A percentile compares a stretch with the other conserved stretches of the same genome.
phyloP scores from a whole-genome alignment of 163 green algal genomes.

The Scenedesmus sp. region DNA sequence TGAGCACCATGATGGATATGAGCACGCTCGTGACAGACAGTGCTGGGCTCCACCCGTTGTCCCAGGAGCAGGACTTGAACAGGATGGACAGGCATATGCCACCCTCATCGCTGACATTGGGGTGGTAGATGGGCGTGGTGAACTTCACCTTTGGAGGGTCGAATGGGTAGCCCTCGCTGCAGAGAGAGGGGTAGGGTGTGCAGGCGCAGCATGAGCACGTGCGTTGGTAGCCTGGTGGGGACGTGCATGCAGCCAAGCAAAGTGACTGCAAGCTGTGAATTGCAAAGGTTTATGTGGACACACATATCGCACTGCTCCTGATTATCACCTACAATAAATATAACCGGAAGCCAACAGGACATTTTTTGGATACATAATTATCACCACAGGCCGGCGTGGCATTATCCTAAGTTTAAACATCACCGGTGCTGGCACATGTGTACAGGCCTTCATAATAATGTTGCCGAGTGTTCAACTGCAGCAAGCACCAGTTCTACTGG shows the following conservation, averaged over 20 bases:
- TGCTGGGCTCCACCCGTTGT: constrained; percentile 54
- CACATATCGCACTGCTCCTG: too few species aligned
- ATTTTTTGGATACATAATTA: too few species aligned
- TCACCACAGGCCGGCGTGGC: too few species aligned
- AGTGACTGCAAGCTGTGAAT: too few species aligned
- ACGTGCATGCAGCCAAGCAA: neutral
- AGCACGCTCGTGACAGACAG: constrained; percentile 53
- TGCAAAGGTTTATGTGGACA: too few species aligned
- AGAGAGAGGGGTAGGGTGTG: neutral
- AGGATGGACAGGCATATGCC: constrained; percentile 75
- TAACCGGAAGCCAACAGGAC: too few species aligned
- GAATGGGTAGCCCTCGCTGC: constrained; percentile 74
- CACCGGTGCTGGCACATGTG: too few species aligned
- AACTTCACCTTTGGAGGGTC: constrained; percentile 74
- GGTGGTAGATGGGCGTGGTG: constrained; percentile 76
- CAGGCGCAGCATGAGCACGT: neutral
- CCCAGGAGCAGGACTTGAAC: constrained; percentile 57
- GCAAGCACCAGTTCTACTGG: too few species aligned
- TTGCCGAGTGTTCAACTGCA: too few species aligned
- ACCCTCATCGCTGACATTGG: constrained; percentile 79
- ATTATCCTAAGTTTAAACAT: too few species aligned
- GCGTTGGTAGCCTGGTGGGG: neutral
- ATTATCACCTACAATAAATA: too few species aligned
- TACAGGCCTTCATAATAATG: too few species aligned
- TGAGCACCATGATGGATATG: constrained; percentile 55